Conservation (phyloP, 495 filamentous ascomycete species). For the Penicillium nucicola region DNA sequence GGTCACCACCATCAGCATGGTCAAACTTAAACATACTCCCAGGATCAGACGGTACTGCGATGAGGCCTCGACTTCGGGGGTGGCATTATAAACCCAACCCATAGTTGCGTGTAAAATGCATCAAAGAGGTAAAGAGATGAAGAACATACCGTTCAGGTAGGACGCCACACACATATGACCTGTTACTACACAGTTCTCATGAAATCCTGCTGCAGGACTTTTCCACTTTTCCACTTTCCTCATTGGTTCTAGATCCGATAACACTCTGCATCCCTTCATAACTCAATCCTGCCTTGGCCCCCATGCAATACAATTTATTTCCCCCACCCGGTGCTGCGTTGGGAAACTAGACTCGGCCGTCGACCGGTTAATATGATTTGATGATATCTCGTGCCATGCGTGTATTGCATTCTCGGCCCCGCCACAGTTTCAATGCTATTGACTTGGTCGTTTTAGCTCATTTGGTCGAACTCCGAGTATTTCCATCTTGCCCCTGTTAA, state of each 20-base stretch:
- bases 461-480: neutral
- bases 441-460: neutral
- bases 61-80: constrained; percentile 32
- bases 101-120: constrained; percentile 17
- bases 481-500: neutral
- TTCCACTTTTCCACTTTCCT: neutral
- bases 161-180: neutral
- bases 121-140: neutral
- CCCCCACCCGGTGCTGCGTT: neutral
- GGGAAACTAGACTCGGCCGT: neutral
- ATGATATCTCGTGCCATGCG: too few species aligned
- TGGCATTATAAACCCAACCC: constrained; percentile 45
- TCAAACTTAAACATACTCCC: constrained; percentile 42
- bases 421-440: neutral
- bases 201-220: too few species aligned
- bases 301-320: neutral
- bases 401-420: neutral
- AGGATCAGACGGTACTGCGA: constrained; percentile 44
- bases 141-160: neutral
- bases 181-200: neutral
- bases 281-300: neutral
- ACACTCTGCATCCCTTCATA: neutral
- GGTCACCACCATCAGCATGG: constrained; percentile 32
- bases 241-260: neutral
- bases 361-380: neutral